Evolutionary conservation across 2,329 filamentous ascomycete species (phyloP).

Genomic region (Orbilia javanica): DNA sequence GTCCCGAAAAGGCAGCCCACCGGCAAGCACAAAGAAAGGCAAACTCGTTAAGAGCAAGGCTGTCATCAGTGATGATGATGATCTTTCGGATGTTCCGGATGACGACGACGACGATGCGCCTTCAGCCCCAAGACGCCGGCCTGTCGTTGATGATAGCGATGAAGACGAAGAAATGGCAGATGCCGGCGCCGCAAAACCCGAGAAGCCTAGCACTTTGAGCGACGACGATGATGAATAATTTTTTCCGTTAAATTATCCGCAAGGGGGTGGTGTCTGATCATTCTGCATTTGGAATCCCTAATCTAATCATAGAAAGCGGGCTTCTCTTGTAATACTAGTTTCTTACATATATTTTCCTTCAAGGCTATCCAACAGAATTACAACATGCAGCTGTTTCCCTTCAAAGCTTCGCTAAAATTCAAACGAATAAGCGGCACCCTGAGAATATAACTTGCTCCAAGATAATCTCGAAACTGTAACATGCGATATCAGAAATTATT

Average conservation of each 20-base stretch:
- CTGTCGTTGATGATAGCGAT: slow-evolving; percentile 39
- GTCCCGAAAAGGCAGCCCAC: slow-evolving; percentile 40
- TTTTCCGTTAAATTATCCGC: too few species aligned
- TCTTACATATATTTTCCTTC: neutral
- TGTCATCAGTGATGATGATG: slow-evolving; percentile 47
- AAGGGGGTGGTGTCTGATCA: too few species aligned
- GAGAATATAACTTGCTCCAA: too few species aligned
- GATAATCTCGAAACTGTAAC: too few species aligned
- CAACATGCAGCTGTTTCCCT: too few species aligned
- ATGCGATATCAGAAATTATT: too few species aligned
- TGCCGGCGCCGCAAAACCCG: slow-evolving; percentile 58
- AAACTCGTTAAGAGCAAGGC: slow-evolving; percentile 44
- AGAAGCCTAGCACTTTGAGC: neutral
- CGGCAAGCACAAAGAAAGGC: slow-evolving; percentile 31
- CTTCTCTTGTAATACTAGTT: slow-evolving; percentile 45
- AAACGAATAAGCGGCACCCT: too few species aligned
- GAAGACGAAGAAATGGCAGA: slow-evolving; percentile 58
- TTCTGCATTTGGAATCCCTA: neutral
- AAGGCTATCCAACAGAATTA: too few species aligned
- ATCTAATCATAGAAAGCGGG: neutral
- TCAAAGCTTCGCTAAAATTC: too few species aligned
- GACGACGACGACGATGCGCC: slow-evolving; percentile 11
- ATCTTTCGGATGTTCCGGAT: slow-evolving; percentile 26
- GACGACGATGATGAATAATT: slow-evolving; percentile 38
- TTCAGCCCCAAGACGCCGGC: slow-evolving; percentile 15